phyloP scores from a whole-genome alignment of 2,329 filamentous ascomycete genomes.

The Fusarium brevicatenulatum region DNA sequence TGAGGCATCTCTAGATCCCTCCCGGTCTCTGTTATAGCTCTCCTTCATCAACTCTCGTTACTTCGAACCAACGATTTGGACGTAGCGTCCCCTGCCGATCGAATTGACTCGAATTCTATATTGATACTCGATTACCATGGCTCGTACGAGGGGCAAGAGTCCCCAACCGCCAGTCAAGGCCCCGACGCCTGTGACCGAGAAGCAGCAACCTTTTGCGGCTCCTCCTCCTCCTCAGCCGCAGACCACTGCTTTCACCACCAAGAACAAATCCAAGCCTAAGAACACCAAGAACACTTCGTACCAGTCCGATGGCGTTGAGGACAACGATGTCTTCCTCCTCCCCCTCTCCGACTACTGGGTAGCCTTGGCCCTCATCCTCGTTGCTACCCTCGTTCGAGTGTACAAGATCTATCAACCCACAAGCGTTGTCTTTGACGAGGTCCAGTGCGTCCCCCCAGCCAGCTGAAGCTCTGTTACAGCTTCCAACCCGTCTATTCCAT shows the following conservation, averaged over 20 bases:
- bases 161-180: constrained; percentile 48
- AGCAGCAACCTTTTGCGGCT: constrained; percentile 26
- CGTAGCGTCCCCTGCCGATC: constrained; percentile 20
- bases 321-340: constrained; percentile 92
- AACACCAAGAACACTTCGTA: constrained; percentile 65
- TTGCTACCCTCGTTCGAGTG: constrained; percentile 83
- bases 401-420: constrained; percentile 97
- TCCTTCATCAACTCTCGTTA: constrained; percentile 30
- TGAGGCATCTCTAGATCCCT: constrained; percentile 40
- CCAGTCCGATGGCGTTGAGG: constrained; percentile 80
- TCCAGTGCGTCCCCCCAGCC: constrained; percentile 76
- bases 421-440: constrained; percentile 98
- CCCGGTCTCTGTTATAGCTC: constrained; percentile 27
- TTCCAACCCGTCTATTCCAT: background rate
- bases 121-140: constrained; percentile 46
- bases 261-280: constrained; percentile 40
- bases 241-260: constrained; percentile 21
- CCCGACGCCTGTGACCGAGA: constrained; percentile 37
- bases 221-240: constrained; percentile 26
- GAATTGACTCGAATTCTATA: constrained; percentile 29
- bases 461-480: background rate
- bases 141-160: constrained; percentile 52
- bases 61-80: constrained; percentile 19
- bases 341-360: constrained; percentile 85
- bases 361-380: constrained; percentile 75